phyloP scores from a whole-genome alignment of 768 basidiomycete species.

The Lenzites betulinus region DNA sequence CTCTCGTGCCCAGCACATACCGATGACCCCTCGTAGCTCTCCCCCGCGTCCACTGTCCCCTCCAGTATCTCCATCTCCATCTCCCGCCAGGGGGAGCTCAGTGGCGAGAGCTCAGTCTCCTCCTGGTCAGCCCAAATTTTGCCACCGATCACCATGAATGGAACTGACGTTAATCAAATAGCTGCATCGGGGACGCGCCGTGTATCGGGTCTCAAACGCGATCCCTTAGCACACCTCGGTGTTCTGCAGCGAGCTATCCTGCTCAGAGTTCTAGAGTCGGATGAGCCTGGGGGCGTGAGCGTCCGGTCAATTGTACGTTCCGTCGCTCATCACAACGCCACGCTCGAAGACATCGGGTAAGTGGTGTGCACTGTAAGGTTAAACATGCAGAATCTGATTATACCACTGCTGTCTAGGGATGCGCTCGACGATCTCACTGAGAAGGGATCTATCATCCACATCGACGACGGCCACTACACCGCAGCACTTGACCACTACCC shows the following conservation, averaged over 20 bases:
- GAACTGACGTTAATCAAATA: background rate
- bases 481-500: conserved; percentile 9
- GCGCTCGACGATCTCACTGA: conserved; percentile 27
- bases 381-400: background rate
- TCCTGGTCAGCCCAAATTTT: too few species aligned
- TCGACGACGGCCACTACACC: conserved; percentile 18
- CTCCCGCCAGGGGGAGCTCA: too few species aligned
- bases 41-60: too few species aligned
- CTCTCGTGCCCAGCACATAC: too few species aligned
- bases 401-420: conserved; percentile 12
- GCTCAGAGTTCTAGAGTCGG: conserved; percentile 18
- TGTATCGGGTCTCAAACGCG: conserved; percentile 6
- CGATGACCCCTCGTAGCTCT: too few species aligned
- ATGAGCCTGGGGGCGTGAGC: conserved; percentile 10
- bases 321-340: conserved; percentile 8
- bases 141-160: too few species aligned
- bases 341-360: conserved; percentile 7
- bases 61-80: too few species aligned
- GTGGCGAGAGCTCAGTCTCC: too few species aligned
- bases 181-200: background rate
- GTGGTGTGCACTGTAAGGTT: background rate
- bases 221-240: conserved; percentile 27
- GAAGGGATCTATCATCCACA: conserved; percentile 19
- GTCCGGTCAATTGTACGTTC: conserved; percentile 6
- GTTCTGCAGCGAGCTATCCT: conserved; percentile 27